Conservation (phyloP, 2,329 filamentous ascomycete species). For the Torrubiella hemipterigena region DNA sequence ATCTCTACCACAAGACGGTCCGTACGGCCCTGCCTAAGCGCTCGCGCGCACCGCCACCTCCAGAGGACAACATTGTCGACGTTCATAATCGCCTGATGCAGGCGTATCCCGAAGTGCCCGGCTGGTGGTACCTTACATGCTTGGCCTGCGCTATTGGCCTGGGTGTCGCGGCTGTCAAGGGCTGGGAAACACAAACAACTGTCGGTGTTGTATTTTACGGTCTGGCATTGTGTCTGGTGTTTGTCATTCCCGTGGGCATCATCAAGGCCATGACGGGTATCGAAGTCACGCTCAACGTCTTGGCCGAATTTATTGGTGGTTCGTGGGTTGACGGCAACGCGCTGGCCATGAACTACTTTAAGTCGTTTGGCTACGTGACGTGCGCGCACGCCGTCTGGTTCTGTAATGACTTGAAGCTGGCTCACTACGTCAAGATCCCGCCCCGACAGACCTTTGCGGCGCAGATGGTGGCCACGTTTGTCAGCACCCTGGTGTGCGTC, state of each 20-base stretch:
- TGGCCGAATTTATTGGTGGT: slow-evolving; percentile 42
- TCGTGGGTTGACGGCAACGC: slow-evolving; percentile 37
- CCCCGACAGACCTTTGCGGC: slow-evolving; percentile 46
- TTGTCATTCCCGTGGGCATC: slow-evolving; percentile 39
- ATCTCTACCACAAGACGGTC: too few species aligned
- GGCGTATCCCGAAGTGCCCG: slow-evolving; percentile 33
- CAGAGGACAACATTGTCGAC: slow-evolving; percentile 26
- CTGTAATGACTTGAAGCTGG: slow-evolving; percentile 34
- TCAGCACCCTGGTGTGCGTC: slow-evolving; percentile 38
- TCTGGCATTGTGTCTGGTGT: slow-evolving; percentile 34
- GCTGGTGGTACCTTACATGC: slow-evolving; percentile 40
- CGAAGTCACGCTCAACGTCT: slow-evolving; percentile 38
- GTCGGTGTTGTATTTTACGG: slow-evolving; percentile 40
- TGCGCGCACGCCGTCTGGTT: slow-evolving; percentile 40
- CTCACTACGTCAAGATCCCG: slow-evolving; percentile 48
- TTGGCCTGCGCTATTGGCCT: slow-evolving; percentile 30
- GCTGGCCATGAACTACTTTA: slow-evolving; percentile 42
- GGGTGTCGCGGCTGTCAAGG: slow-evolving; percentile 32
- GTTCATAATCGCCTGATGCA: slow-evolving; percentile 38
- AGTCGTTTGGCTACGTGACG: slow-evolving; percentile 37
- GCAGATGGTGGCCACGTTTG: slow-evolving; percentile 44
- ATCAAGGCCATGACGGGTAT: slow-evolving; percentile 41
- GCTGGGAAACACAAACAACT: slow-evolving; percentile 37
- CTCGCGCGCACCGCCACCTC: too few species aligned
- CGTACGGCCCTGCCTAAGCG: too few species aligned